A percentile compares a stretch with the other conserved stretches of the same genome.
Conservation (phyloP, 2,329 filamentous ascomycete genomes). For the Cercospora berteroae region DNA sequence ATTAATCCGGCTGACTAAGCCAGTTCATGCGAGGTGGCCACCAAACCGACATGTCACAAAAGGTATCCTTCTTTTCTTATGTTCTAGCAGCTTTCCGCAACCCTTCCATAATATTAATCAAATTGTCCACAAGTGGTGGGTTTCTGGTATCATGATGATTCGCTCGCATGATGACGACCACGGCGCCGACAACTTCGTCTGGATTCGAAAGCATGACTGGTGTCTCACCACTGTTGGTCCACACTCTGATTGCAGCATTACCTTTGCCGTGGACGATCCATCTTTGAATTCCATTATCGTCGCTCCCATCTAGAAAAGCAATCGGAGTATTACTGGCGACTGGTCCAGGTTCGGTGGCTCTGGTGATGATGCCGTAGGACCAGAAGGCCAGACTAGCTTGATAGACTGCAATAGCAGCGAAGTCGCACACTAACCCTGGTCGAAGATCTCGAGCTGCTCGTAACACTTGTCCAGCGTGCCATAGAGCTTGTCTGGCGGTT, state of each 20-base stretch:
- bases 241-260: slow-evolving; percentile 34
- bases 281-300: slow-evolving; percentile 51
- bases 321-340: slow-evolving; percentile 41
- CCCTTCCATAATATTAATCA: slow-evolving; percentile 63
- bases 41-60: too few relatives aligned
- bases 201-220: slow-evolving; percentile 53
- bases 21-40: too few relatives aligned
- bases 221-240: slow-evolving; percentile 25
- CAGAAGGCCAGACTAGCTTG: slow-evolving; percentile 67
- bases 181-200: slow-evolving; percentile 57
- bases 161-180: slow-evolving; percentile 55
- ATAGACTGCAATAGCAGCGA: slow-evolving; percentile 67
- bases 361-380: slow-evolving; percentile 61
- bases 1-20: too few relatives aligned
- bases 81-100: slow-evolving; percentile 42
- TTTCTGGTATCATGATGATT: slow-evolving; percentile 48
- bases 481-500: slow-evolving; percentile 60
- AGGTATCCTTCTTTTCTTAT: slow-evolving; percentile 12
- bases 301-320: slow-evolving; percentile 56
- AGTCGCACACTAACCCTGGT: slow-evolving; percentile 49
- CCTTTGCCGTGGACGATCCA: slow-evolving; percentile 38
- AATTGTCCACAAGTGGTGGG: slow-evolving; percentile 66
- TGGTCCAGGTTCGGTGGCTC: slow-evolving; percentile 43
- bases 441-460: slow-evolving; percentile 54
- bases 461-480: slow-evolving; percentile 67